Evolutionary conservation across 1,284 basidiomycete species (phyloP).

Genomic region (Leccinum pallidistipes): DNA sequence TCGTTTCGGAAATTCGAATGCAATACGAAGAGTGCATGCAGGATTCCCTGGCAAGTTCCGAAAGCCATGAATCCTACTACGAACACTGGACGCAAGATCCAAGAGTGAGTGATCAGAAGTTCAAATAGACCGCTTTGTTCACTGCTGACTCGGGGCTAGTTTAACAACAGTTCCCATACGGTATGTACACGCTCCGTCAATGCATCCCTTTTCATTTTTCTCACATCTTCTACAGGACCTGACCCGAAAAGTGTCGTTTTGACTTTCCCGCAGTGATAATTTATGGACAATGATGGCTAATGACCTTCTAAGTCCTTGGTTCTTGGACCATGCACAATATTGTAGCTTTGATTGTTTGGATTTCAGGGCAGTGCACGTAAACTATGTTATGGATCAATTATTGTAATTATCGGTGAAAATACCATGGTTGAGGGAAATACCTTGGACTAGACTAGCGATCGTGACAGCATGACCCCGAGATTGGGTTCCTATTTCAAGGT

Average conservation of each 20-base stretch:
- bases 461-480: not conserved
- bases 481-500: not conserved
- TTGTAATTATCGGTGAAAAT: not conserved
- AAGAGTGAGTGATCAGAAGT: slow-evolving; percentile 18
- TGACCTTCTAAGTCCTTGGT: not conserved
- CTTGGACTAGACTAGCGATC: not conserved
- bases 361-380: not conserved
- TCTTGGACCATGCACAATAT: not conserved
- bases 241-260: not conserved
- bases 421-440: not conserved
- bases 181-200: slow-evolving; percentile 10
- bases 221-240: not conserved
- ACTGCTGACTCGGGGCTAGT: slow-evolving; percentile 6
- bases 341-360: not conserved
- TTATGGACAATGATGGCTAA: not conserved
- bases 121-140: not conserved
- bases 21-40: slow-evolving; percentile 13
- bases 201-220: not conserved
- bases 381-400: not conserved
- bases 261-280: not conserved
- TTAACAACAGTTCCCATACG: slow-evolving; percentile 8
- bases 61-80: not conserved
- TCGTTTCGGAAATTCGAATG: slow-evolving; percentile 17
- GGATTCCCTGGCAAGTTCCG: not conserved
- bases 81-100: slow-evolving; percentile 20